Evolutionary conservation across 257 asterid genomes (phyloP).

Genomic region (Solanum paucissectum): DNA sequence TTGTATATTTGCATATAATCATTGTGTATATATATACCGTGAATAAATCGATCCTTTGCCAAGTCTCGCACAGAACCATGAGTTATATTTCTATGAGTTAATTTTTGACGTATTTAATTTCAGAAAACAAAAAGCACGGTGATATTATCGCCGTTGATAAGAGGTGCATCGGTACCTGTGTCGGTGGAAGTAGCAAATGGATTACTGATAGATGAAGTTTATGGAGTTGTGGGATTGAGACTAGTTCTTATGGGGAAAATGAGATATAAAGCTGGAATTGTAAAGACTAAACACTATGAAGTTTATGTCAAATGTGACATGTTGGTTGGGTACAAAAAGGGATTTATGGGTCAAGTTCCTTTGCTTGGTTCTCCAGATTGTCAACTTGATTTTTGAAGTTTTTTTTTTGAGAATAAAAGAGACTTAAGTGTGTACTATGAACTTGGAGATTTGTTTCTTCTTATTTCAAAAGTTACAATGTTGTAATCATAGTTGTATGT

Average conservation of each 20-base stretch:
- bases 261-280: conserved; percentile 30
- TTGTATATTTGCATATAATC: too few species aligned
- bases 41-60: background rate
- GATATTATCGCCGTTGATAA: conserved; percentile 50
- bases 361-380: conserved; percentile 46
- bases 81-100: background rate
- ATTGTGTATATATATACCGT: background rate
- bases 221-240: conserved; percentile 51
- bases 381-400: conserved; percentile 13
- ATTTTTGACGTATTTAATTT: background rate
- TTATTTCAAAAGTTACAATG: background rate
- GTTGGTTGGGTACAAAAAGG: conserved; percentile 35
- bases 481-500: background rate
- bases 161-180: conserved; percentile 39
- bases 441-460: background rate
- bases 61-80: background rate
- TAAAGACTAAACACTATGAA: conserved; percentile 19
- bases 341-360: conserved; percentile 38
- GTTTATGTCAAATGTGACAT: conserved; percentile 42
- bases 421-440: background rate
- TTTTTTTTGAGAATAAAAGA: background rate
- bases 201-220: conserved; percentile 32
- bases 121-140: conserved; percentile 49
- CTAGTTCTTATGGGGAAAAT: conserved; percentile 39
- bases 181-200: conserved; percentile 31